phyloP scores from a whole-genome alignment of 2,329 filamentous ascomycete species.

The Xylariales sp. region DNA sequence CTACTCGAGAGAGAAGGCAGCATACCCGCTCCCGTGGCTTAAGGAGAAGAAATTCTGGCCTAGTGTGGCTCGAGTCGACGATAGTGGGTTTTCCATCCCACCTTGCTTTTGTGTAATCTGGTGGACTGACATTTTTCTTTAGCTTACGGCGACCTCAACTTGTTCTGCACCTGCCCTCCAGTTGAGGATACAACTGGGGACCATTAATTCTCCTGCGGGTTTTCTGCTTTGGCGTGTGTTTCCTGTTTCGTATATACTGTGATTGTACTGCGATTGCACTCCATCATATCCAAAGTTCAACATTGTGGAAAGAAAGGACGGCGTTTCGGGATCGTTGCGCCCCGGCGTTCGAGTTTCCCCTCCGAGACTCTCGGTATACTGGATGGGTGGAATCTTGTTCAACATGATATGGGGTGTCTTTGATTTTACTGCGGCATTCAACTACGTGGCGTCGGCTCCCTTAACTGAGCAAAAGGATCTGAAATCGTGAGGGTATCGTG shows the following conservation, averaged over 20 bases:
- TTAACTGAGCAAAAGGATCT: constrained; percentile 34
- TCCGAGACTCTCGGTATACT: constrained; percentile 5
- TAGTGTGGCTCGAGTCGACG: constrained; percentile 84
- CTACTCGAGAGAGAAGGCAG: constrained; percentile 84
- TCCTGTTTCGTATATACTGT: constrained; percentile 3
- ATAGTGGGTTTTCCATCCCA: constrained; percentile 70
- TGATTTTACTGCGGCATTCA: constrained; percentile 32
- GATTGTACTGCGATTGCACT: constrained; percentile 7
- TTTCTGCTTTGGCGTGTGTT: constrained; percentile 14
- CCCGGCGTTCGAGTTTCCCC: constrained; percentile 17
- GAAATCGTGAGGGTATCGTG: not conserved
- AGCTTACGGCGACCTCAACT: constrained; percentile 91
- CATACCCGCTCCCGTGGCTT: constrained; percentile 85
- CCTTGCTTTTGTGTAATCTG: not conserved
- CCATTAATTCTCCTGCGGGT: not conserved
- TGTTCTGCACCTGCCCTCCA: constrained; percentile 94
- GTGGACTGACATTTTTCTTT: constrained; percentile 24
- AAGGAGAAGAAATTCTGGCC: constrained; percentile 99
- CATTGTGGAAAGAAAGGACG: constrained; percentile 36
- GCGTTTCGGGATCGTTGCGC: constrained; percentile 30
- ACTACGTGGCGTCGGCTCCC: constrained; percentile 37
- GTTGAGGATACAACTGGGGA: constrained; percentile 72
- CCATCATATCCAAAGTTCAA: constrained; percentile 35
- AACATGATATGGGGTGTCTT: constrained; percentile 28
- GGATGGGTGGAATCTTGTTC: constrained; percentile 30